These are phyloP conservation scores for Ceratocystis alfenasii DNA, from an alignment of 2,329 filamentous ascomycete genomes.

Conservation along the genomic window DNA sequence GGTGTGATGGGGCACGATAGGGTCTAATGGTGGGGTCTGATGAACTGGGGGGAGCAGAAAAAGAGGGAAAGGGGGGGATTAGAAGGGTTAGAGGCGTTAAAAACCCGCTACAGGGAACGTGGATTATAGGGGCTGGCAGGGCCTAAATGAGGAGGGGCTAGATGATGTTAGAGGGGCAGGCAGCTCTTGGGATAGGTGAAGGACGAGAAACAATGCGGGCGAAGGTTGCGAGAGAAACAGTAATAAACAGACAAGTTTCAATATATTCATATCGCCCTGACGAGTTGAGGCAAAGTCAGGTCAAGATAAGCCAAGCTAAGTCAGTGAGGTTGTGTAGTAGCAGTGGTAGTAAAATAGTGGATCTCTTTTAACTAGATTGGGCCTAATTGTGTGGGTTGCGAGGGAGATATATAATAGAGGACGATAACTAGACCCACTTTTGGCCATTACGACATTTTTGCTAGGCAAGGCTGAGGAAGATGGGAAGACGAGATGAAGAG, in stretches of 20 bases:
- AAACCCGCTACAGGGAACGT: neutral
- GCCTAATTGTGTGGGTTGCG: slow-evolving; percentile 18
- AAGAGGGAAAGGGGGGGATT: neutral
- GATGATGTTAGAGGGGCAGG: neutral
- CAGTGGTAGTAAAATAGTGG: neutral
- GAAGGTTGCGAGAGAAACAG: neutral
- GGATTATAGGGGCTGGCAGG: neutral
- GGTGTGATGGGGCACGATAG: no score
- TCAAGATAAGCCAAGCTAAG: no score
- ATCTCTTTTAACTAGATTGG: slow-evolving; percentile 19
- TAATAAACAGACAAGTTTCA: neutral
- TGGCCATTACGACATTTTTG: neutral
- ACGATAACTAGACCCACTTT: neutral
- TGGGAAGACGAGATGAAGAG: no score
- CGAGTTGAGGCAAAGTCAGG: no score
- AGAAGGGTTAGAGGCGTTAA: neutral
- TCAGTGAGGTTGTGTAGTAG: neutral
- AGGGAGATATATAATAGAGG: slow-evolving; percentile 14
- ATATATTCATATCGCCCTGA: no score
- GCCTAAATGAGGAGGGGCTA: neutral
- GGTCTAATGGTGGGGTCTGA: no score
- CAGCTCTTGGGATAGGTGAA: neutral
- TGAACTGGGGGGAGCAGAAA: neutral
- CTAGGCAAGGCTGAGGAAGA: neutral
- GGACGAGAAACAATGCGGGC: neutral